Evolutionary conservation across 78 protist species (phyloP), one percentile per base, ranked within the genome.

Genomic region (Salpingoeca rosetta): DNA sequence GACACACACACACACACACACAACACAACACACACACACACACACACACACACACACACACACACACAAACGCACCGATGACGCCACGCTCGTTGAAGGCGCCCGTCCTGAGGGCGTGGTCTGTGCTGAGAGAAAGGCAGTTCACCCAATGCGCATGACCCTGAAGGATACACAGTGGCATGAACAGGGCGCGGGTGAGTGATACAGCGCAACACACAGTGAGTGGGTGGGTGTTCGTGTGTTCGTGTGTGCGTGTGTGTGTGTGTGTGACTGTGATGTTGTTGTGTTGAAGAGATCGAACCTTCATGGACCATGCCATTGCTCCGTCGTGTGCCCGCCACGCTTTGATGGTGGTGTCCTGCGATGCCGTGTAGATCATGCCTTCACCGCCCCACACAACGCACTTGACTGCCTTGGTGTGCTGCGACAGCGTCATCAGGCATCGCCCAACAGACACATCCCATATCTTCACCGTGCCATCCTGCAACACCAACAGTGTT

Each of bases 81-180:
- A 2, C 0, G 77, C 86, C 87, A 3, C 86, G 91, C 88, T 97
- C 94, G 74, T 94, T 97, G 81, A 85, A 95, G 40, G 96, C 90
- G 0, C 98, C 98, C 2, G 92, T 86, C 26, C 98, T 39, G 26
- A 95, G 44, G 81, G 88, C 96, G 37, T 87, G 93, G 87, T 97
- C 99, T 7, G 98, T 95, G 93, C 81, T 90, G 80, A 98, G 88
- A 2, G 98, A 93, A 28, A 98, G 17, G 82, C 89, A 74, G 84
- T 98, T 98, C 75, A 98, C 99, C 99, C 99, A 97, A 88, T 98
- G 99, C 1, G 93, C 99, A 76, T 98, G 99, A 56, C 89, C 96
- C 94, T 28, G 56, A n/a, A 78, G 7, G 25, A 36, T 22, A 3
- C 75, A 3, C 3, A 10, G 35, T 7, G 7, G 51, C 0, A 3